A percentile compares a stretch with the other conserved stretches of the same genome.
These are phyloP conservation scores for Ricinus communis DNA, from an alignment of 345 rosid species.

Conservation along the genomic window DNA sequence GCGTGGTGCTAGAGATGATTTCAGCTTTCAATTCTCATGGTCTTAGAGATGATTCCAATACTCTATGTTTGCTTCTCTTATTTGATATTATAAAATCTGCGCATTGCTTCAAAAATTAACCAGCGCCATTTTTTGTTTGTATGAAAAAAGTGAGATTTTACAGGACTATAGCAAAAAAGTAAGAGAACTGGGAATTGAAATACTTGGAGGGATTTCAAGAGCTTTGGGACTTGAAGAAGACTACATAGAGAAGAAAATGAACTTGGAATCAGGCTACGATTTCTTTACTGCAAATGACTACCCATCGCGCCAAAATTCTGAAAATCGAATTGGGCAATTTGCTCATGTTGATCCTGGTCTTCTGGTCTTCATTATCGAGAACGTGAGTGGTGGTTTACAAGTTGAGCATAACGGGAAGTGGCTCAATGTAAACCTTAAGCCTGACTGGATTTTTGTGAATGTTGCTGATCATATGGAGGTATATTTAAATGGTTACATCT, in stretches of 20 bases:
- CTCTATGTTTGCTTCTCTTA: no score
- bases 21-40: no score
- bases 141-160: not conserved
- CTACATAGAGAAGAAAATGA: constrained; percentile 10
- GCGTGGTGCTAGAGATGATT: no score
- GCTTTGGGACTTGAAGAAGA: constrained; percentile 6
- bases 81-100: no score
- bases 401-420: constrained; percentile 10
- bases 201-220: constrained; percentile 8
- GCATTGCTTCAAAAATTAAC: not conserved
- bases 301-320: constrained; percentile 7
- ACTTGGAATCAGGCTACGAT: not conserved
- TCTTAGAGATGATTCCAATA: no score
- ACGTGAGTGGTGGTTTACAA: constrained; percentile 15
- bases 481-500: no score
- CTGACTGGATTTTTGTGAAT: constrained; percentile 5
- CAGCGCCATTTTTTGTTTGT: not conserved
- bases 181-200: not conserved
- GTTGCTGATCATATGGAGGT: constrained; percentile 20
- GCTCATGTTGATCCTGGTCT: constrained; percentile 11
- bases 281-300: constrained; percentile 12
- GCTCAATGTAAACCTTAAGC: constrained; percentile 6
- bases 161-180: not conserved
- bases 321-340: constrained; percentile 14
- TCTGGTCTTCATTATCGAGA: not conserved